Evolutionary conservation across 2,329 filamentous ascomycete genomes (phyloP).

Genomic region (Cladosporium velox): DNA sequence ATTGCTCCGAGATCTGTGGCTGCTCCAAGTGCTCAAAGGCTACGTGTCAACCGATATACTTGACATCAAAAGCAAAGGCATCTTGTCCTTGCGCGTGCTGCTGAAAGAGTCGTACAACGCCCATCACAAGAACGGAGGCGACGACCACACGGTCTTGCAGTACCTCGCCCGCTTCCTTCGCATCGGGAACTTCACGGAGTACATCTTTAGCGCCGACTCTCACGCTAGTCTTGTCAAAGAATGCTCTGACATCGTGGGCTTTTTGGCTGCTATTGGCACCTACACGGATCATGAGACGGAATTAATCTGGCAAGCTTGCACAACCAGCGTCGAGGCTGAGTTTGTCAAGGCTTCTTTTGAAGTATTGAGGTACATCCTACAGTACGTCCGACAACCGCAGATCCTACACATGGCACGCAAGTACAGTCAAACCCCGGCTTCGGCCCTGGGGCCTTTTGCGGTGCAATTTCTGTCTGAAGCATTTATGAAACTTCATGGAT

Average conservation of each 20-base stretch:
- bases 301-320: conserved; percentile 80
- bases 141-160: conserved; percentile 57
- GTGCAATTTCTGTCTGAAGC: conserved; percentile 27
- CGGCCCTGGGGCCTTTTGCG: conserved; percentile 29
- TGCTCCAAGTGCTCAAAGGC: conserved; percentile 66
- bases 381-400: conserved; percentile 45
- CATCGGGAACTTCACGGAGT: conserved; percentile 72
- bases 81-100: conserved; percentile 70
- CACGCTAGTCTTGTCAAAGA: conserved; percentile 86
- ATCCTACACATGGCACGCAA: conserved; percentile 72
- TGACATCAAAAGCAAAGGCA: conserved; percentile 80
- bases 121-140: conserved; percentile 24
- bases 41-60: conserved; percentile 84
- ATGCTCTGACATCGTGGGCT: conserved; percentile 81
- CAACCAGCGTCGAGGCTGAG: conserved; percentile 77
- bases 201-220: conserved; percentile 86
- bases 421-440: conserved; percentile 52
- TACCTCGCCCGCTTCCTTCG: conserved; percentile 71
- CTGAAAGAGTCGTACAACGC: conserved; percentile 68
- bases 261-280: conserved; percentile 75
- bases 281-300: conserved; percentile 75
- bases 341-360: conserved; percentile 77
- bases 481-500: conserved; percentile 8
- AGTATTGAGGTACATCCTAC: conserved; percentile 59
- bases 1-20: conserved; percentile 65